Percentiles rank a stretch among this genome's conserved stretches.
Conservation (phyloP, 805 yeast species). For the Citeromyces nyonsensis region DNA sequence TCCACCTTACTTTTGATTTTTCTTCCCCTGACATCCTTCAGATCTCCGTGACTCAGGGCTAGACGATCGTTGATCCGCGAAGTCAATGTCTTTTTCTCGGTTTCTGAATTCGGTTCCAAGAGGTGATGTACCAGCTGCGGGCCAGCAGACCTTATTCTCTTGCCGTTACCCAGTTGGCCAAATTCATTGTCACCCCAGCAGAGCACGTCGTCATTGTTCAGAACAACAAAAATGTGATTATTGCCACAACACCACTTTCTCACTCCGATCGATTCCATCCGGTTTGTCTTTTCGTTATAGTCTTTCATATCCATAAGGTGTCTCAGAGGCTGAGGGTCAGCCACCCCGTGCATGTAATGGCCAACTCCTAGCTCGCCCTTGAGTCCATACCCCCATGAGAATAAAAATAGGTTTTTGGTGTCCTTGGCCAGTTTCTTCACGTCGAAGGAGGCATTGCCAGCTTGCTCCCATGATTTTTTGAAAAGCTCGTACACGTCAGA, state of each 20-base stretch:
- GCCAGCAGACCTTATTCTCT: conserved; percentile 36
- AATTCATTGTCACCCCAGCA: conserved; percentile 75
- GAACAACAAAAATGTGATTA: conserved; percentile 47
- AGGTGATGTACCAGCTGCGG: conserved; percentile 41
- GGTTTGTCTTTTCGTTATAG: conserved; percentile 29
- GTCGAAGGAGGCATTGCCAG: conserved; percentile 1
- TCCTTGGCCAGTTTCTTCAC: conserved; percentile 7
- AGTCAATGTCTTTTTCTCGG: too few species aligned
- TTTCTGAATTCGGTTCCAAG: conserved; percentile 18
- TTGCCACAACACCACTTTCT: conserved; percentile 42
- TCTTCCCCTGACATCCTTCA: too few species aligned
- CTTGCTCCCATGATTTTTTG: conserved; percentile 12
- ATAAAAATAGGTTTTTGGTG: conserved; percentile 16
- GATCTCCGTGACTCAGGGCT: too few species aligned
- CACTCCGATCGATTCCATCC: conserved; percentile 28
- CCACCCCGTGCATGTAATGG: conserved; percentile 57
- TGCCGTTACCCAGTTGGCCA: conserved; percentile 82
- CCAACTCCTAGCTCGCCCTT: conserved; percentile 81
- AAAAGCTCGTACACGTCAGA: conserved; percentile 18
- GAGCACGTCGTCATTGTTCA: conserved; percentile 49
- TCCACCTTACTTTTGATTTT: background rate
- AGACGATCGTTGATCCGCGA: too few species aligned
- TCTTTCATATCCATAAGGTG: conserved; percentile 30
- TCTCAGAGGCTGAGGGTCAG: conserved; percentile 46
- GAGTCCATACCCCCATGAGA: conserved; percentile 74